Evolutionary conservation across 208 protist species (phyloP).

Genomic region (Balamuthia mandrillaris): DNA sequence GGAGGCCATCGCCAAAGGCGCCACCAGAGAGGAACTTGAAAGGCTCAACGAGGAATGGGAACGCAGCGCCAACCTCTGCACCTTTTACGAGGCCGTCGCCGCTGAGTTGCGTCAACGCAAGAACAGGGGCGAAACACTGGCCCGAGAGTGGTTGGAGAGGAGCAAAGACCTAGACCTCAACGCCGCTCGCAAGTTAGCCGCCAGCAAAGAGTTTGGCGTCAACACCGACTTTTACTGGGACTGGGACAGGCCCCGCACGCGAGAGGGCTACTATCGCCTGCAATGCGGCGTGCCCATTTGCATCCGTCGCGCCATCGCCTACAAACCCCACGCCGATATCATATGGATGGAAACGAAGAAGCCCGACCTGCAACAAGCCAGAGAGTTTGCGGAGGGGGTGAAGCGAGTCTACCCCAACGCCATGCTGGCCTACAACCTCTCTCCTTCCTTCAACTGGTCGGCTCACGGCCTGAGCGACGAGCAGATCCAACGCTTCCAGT

Average conservation of each 20-base stretch:
- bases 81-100: constrained; percentile 53
- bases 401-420: constrained; percentile 61
- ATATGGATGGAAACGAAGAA: constrained; percentile 80
- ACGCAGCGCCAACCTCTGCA: constrained; percentile 49
- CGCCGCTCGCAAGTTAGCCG: constrained; percentile 30
- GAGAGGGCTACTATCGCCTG: constrained; percentile 73
- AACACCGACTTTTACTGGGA: constrained; percentile 34
- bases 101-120: constrained; percentile 39
- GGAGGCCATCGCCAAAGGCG: neutral
- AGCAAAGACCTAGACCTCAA: constrained; percentile 54
- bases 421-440: constrained; percentile 81
- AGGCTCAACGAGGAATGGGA: constrained; percentile 44
- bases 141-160: constrained; percentile 51
- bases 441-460: constrained; percentile 85
- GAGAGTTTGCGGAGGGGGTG: constrained; percentile 70
- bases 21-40: constrained; percentile 22
- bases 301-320: constrained; percentile 56
- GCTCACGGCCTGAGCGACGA: constrained; percentile 65
- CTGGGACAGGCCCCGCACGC: constrained; percentile 71
- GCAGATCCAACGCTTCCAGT: constrained; percentile 61
- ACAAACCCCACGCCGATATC: constrained; percentile 74
- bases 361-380: constrained; percentile 68
- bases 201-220: constrained; percentile 29
- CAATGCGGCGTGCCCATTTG: constrained; percentile 57
- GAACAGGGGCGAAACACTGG: constrained; percentile 30